These are phyloP conservation scores for Monosporascus ibericus DNA, from an alignment of 2,329 filamentous ascomycete genomes.

Conservation along the genomic window DNA sequence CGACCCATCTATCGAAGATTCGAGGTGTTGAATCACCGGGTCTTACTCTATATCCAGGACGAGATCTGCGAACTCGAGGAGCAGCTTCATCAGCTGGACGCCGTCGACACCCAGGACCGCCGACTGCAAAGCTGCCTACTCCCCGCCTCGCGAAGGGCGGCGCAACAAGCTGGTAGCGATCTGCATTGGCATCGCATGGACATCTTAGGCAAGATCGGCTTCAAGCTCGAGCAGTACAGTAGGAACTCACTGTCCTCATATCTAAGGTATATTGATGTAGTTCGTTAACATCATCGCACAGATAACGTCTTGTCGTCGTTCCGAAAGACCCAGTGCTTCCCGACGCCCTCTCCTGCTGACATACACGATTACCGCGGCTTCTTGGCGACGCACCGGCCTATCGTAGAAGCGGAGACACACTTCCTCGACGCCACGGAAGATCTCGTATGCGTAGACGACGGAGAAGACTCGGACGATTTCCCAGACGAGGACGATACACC, in stretches of 20 bases:
- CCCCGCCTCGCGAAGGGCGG: constrained; percentile 55
- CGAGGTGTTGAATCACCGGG: constrained; percentile 71
- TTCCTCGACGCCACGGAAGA: constrained; percentile 54
- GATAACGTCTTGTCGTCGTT: constrained; percentile 57
- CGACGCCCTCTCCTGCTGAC: constrained; percentile 43
- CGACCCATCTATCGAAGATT: constrained; percentile 77
- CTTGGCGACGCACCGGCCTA: constrained; percentile 45
- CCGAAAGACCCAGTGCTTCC: constrained; percentile 42
- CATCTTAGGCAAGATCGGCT: constrained; percentile 55
- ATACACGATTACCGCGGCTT: constrained; percentile 46
- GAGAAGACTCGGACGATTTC: constrained; percentile 12
- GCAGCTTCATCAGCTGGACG: constrained; percentile 65
- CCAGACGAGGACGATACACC: constrained; percentile 12
- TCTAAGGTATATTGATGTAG: background rate
- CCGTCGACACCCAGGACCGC: constrained; percentile 43
- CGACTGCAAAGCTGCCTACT: constrained; percentile 36
- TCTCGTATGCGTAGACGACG: constrained; percentile 38
- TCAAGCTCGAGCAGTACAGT: constrained; percentile 66
- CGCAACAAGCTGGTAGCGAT: constrained; percentile 47
- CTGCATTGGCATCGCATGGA: constrained; percentile 55
- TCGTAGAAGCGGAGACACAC: constrained; percentile 52
- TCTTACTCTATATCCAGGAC: constrained; percentile 79
- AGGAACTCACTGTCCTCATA: constrained; percentile 21
- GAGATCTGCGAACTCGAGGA: constrained; percentile 78
- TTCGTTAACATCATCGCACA: constrained; percentile 22